These are phyloP conservation scores for Debaryomyces subglobosus DNA, from an alignment of 1,139 yeast genomes.

Conservation along the genomic window DNA sequence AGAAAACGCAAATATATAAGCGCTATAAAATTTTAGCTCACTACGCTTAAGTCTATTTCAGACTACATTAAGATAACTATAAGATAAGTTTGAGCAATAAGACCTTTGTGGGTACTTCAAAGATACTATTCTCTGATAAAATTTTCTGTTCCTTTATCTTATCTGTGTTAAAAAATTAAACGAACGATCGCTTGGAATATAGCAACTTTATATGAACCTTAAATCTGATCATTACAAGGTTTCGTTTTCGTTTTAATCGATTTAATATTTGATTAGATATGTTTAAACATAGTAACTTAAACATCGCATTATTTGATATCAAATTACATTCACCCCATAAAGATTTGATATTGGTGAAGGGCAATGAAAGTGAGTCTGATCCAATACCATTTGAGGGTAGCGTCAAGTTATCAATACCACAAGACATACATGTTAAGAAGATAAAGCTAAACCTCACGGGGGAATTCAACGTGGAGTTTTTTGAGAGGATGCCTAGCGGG, in stretches of 20 bases:
- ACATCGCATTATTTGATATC: constrained; percentile 37
- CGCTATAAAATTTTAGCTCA: not conserved
- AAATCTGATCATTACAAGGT: not conserved
- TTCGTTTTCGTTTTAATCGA: not conserved
- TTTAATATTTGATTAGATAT: constrained; percentile 13
- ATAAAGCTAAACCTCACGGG: constrained; percentile 55
- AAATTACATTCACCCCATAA: constrained; percentile 53
- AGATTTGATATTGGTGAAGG: constrained; percentile 56
- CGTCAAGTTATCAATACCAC: constrained; percentile 57
- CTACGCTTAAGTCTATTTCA: not conserved
- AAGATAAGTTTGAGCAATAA: not conserved
- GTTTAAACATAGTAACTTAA: constrained; percentile 27
- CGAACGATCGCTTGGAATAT: not conserved
- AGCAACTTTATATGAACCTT: not conserved
- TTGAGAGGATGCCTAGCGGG: constrained; percentile 43
- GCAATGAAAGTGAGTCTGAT: constrained; percentile 61
- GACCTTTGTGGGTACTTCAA: not conserved
- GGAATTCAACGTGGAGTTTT: constrained; percentile 56
- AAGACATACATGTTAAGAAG: constrained; percentile 51
- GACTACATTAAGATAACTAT: not conserved
- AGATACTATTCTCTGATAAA: not conserved
- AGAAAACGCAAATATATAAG: not conserved
- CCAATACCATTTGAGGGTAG: constrained; percentile 57
- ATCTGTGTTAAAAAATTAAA: not conserved
- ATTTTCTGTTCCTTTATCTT: not conserved